Evolutionary conservation across 116 monocot species (phyloP).

Genomic region (Iris pallida): DNA sequence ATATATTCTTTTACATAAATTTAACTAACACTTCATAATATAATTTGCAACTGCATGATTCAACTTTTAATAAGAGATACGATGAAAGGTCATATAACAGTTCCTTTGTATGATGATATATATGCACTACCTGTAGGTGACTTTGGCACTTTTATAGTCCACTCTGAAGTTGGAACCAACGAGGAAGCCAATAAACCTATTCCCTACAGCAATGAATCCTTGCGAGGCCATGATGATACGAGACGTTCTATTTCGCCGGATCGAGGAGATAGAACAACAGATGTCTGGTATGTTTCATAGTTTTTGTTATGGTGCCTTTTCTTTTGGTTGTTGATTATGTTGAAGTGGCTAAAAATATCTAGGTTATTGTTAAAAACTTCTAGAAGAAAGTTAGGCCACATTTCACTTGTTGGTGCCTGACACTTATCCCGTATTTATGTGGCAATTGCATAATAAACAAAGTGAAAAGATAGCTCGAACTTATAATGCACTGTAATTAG

Average conservation of each 20-base stretch:
- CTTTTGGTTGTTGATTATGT: neutral
- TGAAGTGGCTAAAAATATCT: too few species aligned
- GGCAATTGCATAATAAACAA: too few species aligned
- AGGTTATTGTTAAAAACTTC: too few species aligned
- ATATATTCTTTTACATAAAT: too few species aligned
- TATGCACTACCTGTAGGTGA: conserved; percentile 45
- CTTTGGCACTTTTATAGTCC: conserved; percentile 82
- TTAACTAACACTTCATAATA: too few species aligned
- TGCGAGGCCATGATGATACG: conserved; percentile 23
- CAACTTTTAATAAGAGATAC: neutral
- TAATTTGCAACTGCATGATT: neutral
- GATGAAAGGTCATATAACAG: neutral
- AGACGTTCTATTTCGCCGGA: conserved; percentile 33
- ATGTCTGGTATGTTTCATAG: conserved; percentile 27
- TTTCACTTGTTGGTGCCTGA: too few species aligned
- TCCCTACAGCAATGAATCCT: conserved; percentile 23
- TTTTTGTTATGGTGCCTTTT: neutral
- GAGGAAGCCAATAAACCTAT: conserved; percentile 23
- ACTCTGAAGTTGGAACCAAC: conserved; percentile 28
- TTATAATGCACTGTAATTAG: too few species aligned
- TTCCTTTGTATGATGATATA: neutral
- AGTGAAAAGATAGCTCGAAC: too few species aligned
- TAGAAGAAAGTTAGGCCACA: too few species aligned
- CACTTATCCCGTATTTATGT: too few species aligned
- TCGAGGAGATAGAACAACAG: conserved; percentile 15